Percentiles rank a stretch among this genome's conserved stretches.
Evolutionary conservation across 495 filamentous ascomycete genomes (phyloP).

Genomic region (Daldinia childiae): DNA sequence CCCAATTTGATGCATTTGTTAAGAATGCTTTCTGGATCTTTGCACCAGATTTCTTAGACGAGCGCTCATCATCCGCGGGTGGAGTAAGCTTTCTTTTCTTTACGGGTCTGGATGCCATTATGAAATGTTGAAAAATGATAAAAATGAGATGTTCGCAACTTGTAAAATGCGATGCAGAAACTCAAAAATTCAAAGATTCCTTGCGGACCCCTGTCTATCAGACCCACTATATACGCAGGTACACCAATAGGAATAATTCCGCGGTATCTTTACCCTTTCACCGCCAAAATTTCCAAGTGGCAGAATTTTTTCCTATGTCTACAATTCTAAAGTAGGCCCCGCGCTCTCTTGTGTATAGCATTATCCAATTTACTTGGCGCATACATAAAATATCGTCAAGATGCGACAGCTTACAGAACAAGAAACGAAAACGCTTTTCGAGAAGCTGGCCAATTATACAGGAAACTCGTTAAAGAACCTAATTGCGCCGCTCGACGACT

Average conservation of each 20-base stretch:
- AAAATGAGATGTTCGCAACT: not conserved
- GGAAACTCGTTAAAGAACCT: constrained; percentile 81
- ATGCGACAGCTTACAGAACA: constrained; percentile 81
- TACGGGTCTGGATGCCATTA: constrained; percentile 54
- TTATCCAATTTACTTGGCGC: constrained; percentile 1
- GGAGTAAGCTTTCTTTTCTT: constrained; percentile 59
- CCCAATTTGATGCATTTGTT: constrained; percentile 69
- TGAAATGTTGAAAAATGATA: constrained; percentile 10
- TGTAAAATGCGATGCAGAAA: constrained; percentile 17
- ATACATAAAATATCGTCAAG: constrained; percentile 29
- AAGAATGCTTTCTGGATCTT: constrained; percentile 58
- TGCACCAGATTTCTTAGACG: constrained; percentile 33
- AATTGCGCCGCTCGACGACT: constrained; percentile 74
- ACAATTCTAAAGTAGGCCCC: constrained; percentile 7
- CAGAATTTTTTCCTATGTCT: constrained; percentile 44
- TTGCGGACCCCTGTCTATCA: constrained; percentile 11
- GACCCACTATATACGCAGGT: not conserved
- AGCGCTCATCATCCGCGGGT: constrained; percentile 46
- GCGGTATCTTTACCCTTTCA: constrained; percentile 12
- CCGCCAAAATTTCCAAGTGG: constrained; percentile 45
- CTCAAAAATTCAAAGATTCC: constrained; percentile 37
- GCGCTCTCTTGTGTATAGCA: not conserved
- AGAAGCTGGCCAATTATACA: constrained; percentile 86
- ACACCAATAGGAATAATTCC: constrained; percentile 40
- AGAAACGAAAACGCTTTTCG: constrained; percentile 78